phyloP scores from a whole-genome alignment of 768 basidiomycete genomes.

The Leccinum disarticulatum region DNA sequence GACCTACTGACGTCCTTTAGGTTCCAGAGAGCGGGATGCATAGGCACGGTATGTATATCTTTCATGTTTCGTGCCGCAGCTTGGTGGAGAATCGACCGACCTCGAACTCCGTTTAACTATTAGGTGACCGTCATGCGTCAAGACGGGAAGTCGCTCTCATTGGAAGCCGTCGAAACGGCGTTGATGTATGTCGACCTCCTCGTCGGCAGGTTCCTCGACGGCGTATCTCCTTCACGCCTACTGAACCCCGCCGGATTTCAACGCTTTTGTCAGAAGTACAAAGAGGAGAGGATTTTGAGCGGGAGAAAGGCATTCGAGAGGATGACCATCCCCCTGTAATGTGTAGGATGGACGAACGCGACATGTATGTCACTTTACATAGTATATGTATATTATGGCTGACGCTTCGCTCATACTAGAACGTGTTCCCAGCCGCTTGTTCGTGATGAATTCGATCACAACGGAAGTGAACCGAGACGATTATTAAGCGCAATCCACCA shows the following conservation, averaged over 20 bases:
- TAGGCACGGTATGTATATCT: slow-evolving; percentile 24
- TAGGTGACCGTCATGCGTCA: slow-evolving; percentile 30
- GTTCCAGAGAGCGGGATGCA: slow-evolving; percentile 26
- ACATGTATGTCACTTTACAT: neutral
- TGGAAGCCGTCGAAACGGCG: slow-evolving; percentile 27
- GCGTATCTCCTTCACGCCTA: slow-evolving; percentile 11
- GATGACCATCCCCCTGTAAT: slow-evolving; percentile 24
- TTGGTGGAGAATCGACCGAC: too few relatives aligned
- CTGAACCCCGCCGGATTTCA: slow-evolving; percentile 26
- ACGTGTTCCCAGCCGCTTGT: too few relatives aligned
- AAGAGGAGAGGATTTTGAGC: slow-evolving; percentile 13
- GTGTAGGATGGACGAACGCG: neutral
- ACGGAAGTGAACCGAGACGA: neutral
- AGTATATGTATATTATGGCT: neutral
- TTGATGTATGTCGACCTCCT: slow-evolving; percentile 37
- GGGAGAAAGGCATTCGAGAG: slow-evolving; percentile 14
- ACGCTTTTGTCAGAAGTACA: slow-evolving; percentile 25
- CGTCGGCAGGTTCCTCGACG: slow-evolving; percentile 29
- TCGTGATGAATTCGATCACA: too few relatives aligned
- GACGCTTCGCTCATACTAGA: neutral
- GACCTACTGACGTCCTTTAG: slow-evolving; percentile 6
- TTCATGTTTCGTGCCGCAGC: too few relatives aligned
- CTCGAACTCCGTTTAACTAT: neutral
- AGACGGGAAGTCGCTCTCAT: slow-evolving; percentile 25
- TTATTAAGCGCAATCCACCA: neutral